A percentile compares a stretch with the other conserved stretches of the same genome.
phyloP scores from a whole-genome alignment of 768 basidiomycete species.

The Rhizopogon rudus region DNA sequence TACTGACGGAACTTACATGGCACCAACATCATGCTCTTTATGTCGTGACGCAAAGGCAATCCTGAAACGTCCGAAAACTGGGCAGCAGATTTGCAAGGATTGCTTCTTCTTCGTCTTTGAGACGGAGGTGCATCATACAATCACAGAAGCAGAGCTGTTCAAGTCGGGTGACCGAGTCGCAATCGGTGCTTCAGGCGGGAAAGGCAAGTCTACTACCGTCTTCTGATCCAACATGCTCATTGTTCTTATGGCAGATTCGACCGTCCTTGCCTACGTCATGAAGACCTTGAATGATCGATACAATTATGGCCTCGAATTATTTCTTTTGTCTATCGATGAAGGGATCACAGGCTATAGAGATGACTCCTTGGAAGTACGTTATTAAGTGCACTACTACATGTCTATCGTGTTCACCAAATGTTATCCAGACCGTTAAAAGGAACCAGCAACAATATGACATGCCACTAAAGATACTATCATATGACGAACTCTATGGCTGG shows the following conservation, averaged over 20 bases:
- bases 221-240: not conserved
- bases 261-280: slow-evolving; percentile 96
- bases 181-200: slow-evolving; percentile 97
- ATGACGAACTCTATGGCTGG: slow-evolving; percentile 97
- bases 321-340: slow-evolving; percentile 95
- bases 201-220: slow-evolving; percentile 51
- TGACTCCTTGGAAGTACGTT: slow-evolving; percentile 84
- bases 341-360: slow-evolving; percentile 98
- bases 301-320: slow-evolving; percentile 85
- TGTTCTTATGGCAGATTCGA: slow-evolving; percentile 65
- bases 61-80: slow-evolving; percentile 92
- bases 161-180: slow-evolving; percentile 88
- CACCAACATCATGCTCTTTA: slow-evolving; percentile 74
- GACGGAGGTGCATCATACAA: slow-evolving; percentile 97
- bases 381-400: not conserved
- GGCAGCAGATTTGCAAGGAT: slow-evolving; percentile 93
- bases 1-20: slow-evolving; percentile 43
- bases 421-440: slow-evolving; percentile 84
- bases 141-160: slow-evolving; percentile 78
- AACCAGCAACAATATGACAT: slow-evolving; percentile 95
- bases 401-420: not conserved
- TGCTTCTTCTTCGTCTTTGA: slow-evolving; percentile 98
- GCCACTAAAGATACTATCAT: slow-evolving; percentile 93
- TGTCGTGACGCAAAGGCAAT: slow-evolving; percentile 78
- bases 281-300: slow-evolving; percentile 93